Conservation (phyloP, 148 eudicot genomes). For the Rhododendron simsii region DNA sequence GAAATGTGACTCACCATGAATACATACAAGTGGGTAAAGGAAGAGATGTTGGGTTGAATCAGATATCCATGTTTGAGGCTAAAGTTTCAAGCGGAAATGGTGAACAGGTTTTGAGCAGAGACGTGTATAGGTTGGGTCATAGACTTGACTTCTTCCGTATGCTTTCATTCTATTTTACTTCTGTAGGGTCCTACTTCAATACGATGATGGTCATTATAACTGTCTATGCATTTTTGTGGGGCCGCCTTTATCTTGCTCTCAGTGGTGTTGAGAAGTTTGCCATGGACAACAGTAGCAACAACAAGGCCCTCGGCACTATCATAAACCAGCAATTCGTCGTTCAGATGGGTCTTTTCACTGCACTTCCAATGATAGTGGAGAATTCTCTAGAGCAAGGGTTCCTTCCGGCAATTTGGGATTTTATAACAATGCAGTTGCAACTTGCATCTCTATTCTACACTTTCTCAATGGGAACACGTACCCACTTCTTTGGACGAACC, state of each 20-base stretch:
- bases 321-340: constrained; percentile 83
- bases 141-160: constrained; percentile 88
- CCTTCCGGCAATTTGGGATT: constrained; percentile 86
- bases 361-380: constrained; percentile 92
- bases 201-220: constrained; percentile 74
- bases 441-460: constrained; percentile 77
- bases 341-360: constrained; percentile 87
- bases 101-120: constrained; percentile 91
- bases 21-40: constrained; percentile 98
- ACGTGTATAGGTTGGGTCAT: constrained; percentile 90
- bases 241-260: constrained; percentile 84
- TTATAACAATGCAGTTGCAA: constrained; percentile 77
- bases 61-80: constrained; percentile 97
- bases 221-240: constrained; percentile 85
- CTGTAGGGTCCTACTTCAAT: constrained; percentile 81
- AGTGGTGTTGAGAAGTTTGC: constrained; percentile 68
- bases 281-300: constrained; percentile 37
- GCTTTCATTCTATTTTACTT: constrained; percentile 85
- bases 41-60: constrained; percentile 93
- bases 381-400: constrained; percentile 92
- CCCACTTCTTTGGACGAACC: constrained; percentile 87
- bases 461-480: constrained; percentile 81
- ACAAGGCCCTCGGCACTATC: constrained; percentile 68
- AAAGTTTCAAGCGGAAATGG: constrained; percentile 97
- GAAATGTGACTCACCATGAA: constrained; percentile 95